These are phyloP conservation scores for Eryngium alpinum DNA, from an alignment of 140 eudicot species.

Conservation along the genomic window DNA sequence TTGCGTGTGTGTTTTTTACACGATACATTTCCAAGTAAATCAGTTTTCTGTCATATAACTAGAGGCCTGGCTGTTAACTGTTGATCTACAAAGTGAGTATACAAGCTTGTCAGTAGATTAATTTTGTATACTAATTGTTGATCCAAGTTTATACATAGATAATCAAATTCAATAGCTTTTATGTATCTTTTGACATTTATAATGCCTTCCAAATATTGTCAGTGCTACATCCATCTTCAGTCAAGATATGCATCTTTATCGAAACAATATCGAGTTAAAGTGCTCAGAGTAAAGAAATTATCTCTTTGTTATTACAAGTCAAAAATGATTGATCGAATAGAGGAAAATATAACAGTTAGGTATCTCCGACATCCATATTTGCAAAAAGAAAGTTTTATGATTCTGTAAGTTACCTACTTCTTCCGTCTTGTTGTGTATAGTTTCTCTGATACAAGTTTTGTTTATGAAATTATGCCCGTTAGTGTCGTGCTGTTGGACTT, in stretches of 20 bases:
- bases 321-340: background rate
- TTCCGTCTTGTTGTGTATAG: background rate
- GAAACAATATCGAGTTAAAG: no score
- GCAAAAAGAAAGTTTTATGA: background rate
- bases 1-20: no score
- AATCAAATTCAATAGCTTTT: background rate
- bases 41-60: no score
- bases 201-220: background rate
- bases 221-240: background rate
- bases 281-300: background rate
- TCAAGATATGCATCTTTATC: background rate
- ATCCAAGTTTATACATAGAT: background rate
- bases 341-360: background rate
- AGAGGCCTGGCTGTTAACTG: no score
- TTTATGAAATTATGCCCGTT: slow-evolving; percentile 5
- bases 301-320: background rate
- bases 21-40: no score
- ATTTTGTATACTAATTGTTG: background rate
- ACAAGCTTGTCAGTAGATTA: no score
- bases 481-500: slow-evolving; percentile 6
- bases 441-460: slow-evolving; percentile 5
- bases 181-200: background rate
- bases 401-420: background rate
- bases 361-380: background rate
- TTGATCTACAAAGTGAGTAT: no score